Evolutionary conservation across 176 grass and related monocot species (phyloP).

Genomic region (Coix lacrymajobi): DNA sequence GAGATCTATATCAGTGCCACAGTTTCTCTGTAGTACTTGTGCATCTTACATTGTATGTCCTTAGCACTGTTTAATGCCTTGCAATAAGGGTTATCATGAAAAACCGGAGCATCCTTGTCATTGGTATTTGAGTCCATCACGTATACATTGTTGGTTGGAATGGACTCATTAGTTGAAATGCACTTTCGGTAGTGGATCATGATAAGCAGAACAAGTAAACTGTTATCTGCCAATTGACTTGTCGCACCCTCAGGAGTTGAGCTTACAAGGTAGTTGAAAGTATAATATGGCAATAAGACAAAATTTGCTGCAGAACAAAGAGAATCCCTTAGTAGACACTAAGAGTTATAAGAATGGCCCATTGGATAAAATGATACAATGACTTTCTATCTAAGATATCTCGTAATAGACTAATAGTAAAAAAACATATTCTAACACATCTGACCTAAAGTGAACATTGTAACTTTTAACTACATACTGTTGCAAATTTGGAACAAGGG

Average conservation of each 20-base stretch:
- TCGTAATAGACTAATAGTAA: not conserved
- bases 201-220: conserved; percentile 82
- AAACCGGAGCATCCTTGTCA: conserved; percentile 53
- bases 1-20: not conserved
- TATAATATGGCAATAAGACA: conserved; percentile 90
- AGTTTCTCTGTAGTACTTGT: conserved; percentile 3
- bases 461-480: conserved; percentile 3
- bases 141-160: conserved; percentile 40
- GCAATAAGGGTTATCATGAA: conserved; percentile 91
- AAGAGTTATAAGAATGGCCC: not conserved
- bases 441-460: not conserved
- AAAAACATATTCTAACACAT: not conserved
- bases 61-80: conserved; percentile 82
- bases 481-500: conserved; percentile 3
- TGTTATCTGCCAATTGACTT: conserved; percentile 84
- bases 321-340: not conserved
- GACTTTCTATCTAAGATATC: not conserved
- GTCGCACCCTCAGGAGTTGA: conserved; percentile 52
- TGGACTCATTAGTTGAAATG: conserved; percentile 45
- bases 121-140: conserved; percentile 39
- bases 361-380: not conserved
- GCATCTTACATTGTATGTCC: conserved; percentile 82
- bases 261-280: conserved; percentile 83
- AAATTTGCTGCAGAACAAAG: conserved; percentile 84
- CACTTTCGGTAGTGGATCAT: conserved; percentile 92